Percentiles rank a stretch among this genome's conserved stretches.
Evolutionary conservation across 257 asterid species (phyloP).

Genomic region (Solanum bulbocastanum): DNA sequence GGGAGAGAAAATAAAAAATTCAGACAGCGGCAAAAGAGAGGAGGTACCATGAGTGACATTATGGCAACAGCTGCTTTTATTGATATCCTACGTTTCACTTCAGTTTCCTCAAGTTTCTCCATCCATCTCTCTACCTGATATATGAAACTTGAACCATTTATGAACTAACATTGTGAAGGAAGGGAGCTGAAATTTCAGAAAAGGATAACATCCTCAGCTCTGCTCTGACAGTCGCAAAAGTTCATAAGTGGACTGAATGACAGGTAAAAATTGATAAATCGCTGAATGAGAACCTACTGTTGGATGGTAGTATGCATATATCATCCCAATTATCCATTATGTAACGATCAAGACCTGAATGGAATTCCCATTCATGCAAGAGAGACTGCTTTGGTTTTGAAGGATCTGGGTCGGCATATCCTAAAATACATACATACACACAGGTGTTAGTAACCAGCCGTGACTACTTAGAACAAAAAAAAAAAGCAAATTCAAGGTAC

Average conservation of each 20-base stretch:
- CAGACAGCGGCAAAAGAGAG: slow-evolving; percentile 6
- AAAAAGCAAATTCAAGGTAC: slow-evolving; percentile 4
- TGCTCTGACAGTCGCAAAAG: background rate
- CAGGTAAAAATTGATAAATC: background rate
- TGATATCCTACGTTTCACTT: slow-evolving; percentile 52
- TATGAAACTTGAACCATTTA: slow-evolving; percentile 6
- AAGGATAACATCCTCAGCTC: background rate
- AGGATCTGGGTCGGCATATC: slow-evolving; percentile 61
- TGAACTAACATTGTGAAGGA: background rate
- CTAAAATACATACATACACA: slow-evolving; percentile 24
- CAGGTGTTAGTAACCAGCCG: slow-evolving; percentile 2
- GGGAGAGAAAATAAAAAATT: background rate
- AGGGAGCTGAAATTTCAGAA: background rate
- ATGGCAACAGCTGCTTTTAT: slow-evolving; percentile 47
- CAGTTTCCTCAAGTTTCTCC: slow-evolving; percentile 93
- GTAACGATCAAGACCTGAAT: slow-evolving; percentile 82
- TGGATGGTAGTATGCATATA: slow-evolving; percentile 88
- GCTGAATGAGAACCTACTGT: slow-evolving; percentile 32
- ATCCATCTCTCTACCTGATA: slow-evolving; percentile 81
- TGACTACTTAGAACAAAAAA: background rate
- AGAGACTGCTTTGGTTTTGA: slow-evolving; percentile 39
- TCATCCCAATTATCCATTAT: slow-evolving; percentile 90
- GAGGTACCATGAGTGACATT: slow-evolving; percentile 46
- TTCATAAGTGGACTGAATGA: background rate
- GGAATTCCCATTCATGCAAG: slow-evolving; percentile 81